A percentile compares a stretch with the other conserved stretches of the same genome.
These are phyloP conservation scores for Dendrobium chrysotoxum DNA, from an alignment of 106 monocot genomes.

Conservation along the genomic window DNA sequence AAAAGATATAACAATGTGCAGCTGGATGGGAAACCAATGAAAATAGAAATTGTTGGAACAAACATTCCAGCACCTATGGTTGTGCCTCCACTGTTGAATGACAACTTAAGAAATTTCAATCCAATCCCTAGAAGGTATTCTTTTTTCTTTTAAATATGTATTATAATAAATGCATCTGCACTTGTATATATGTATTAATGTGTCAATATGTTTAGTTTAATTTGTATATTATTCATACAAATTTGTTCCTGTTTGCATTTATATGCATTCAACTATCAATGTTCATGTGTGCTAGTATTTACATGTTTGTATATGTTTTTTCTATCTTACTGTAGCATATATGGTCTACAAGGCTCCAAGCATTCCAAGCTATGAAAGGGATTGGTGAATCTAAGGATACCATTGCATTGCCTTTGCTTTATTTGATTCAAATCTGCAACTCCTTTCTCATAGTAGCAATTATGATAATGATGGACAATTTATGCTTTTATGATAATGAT, in stretches of 20 bases:
- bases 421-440: not conserved
- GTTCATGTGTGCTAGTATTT: not conserved
- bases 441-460: not conserved
- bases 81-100: conserved; percentile 29
- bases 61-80: conserved; percentile 41
- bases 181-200: not conserved
- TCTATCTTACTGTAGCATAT: not conserved
- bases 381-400: not conserved
- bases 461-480: not conserved
- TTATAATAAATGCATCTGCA: not conserved
- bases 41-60: conserved; percentile 85
- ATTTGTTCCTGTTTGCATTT: not conserved
- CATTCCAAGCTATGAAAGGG: not conserved
- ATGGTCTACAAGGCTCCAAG: not conserved
- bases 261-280: not conserved
- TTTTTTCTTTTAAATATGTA: not conserved
- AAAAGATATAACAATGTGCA: conserved; percentile 99
- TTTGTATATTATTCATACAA: not conserved
- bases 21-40: conserved; percentile 99
- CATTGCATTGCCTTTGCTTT: not conserved
- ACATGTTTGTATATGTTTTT: not conserved
- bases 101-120: conserved; percentile 33
- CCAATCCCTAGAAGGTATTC: conserved; percentile 56
- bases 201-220: not conserved
- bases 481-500: not conserved